Evolutionary conservation across 2,329 filamentous ascomycete species (phyloP), one percentile per base, ranked within the genome.

Genomic region (Bipolaris zeicola): DNA sequence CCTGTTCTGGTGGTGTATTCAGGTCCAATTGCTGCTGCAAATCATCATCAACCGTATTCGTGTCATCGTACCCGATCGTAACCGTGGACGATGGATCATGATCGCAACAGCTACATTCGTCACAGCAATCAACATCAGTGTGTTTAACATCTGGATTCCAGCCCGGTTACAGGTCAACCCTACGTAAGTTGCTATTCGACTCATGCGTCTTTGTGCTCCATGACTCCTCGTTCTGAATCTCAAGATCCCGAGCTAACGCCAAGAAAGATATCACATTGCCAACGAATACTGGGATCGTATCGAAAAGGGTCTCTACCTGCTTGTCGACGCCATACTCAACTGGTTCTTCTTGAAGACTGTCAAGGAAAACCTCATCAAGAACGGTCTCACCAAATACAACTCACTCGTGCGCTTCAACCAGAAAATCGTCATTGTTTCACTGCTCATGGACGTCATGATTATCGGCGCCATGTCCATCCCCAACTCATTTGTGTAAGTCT

Each of bases 371-470:
- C 76, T 85, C 0, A 71, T 84, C 14, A 73, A 77, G 37, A 79
- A 83, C 46, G 80, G 80, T 1, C 70, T 84, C 3, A 77, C 76
- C 6, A 84, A 84, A 58, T 84, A 85, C 65, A 76, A 79, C 56
- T 77, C 78, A 3, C 75, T 84, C 0, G 77, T 83, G 3, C 71
- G 71, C 6, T 83, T 83, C 71, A 84, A 84, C 50, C 77, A 80
- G 22, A 76, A 76, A 39, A 77, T 84, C 14, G 81, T 84, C 65
- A 31, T 78, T 4, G 41, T 85, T 0, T 84, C 82, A 0, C 71
- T 85, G 5, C 65, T 76, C 3, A 82, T 84, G 80, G 82, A 85
- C 57, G 73, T 75, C 24, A 76, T 78, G 70, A 77, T 81, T 7
- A 80, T 82, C 22, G 78, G 73, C 3, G 70, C 79, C 26, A 82